Evolutionary conservation across 2,329 filamentous ascomycete genomes (phyloP).

Genomic region (Exophiala mesophila): DNA sequence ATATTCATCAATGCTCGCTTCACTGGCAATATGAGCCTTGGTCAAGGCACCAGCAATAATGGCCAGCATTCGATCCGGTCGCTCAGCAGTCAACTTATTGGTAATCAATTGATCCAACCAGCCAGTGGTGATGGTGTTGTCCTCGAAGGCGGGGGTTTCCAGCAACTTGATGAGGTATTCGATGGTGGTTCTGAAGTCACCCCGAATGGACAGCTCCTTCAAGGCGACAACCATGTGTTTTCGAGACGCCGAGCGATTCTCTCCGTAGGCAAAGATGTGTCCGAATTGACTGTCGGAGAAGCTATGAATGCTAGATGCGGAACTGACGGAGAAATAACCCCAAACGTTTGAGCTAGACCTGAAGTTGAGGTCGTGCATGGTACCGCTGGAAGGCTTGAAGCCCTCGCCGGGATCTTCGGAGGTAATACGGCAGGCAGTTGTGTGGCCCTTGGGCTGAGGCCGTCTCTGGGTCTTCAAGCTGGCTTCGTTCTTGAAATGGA

Average conservation of each 20-base stretch:
- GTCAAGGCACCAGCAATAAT: conserved; percentile 92
- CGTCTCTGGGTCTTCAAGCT: conserved; percentile 81
- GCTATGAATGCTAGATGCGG: conserved; percentile 93
- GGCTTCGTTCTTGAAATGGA: conserved; percentile 84
- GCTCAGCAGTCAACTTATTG: conserved; percentile 93
- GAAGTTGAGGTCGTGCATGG: conserved; percentile 99
- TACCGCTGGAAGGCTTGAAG: conserved; percentile 98
- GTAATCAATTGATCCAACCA: conserved; percentile 99
- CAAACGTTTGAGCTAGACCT: conserved; percentile 97
- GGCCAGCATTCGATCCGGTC: conserved; percentile 89
- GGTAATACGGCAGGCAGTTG: conserved; percentile 97
- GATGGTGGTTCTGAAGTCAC: conserved; percentile 97
- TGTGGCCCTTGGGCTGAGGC: conserved; percentile 91
- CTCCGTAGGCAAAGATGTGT: conserved; percentile 98
- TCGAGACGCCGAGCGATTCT: conserved; percentile 90
- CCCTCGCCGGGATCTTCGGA: conserved; percentile 98
- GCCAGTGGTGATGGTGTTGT: conserved; percentile 97
- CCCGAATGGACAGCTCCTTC: conserved; percentile 98
- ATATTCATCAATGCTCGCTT: conserved; percentile 82
- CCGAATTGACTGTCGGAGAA: conserved; percentile 99
- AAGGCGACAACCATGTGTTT: conserved; percentile 99
- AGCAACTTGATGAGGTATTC: conserved; percentile 98
- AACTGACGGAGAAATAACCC: conserved; percentile 99
- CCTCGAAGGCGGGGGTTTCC: conserved; percentile 96
- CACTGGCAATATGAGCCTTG: conserved; percentile 91